phyloP scores from a whole-genome alignment of 495 filamentous ascomycete species.

The Penicillium desertorum region DNA sequence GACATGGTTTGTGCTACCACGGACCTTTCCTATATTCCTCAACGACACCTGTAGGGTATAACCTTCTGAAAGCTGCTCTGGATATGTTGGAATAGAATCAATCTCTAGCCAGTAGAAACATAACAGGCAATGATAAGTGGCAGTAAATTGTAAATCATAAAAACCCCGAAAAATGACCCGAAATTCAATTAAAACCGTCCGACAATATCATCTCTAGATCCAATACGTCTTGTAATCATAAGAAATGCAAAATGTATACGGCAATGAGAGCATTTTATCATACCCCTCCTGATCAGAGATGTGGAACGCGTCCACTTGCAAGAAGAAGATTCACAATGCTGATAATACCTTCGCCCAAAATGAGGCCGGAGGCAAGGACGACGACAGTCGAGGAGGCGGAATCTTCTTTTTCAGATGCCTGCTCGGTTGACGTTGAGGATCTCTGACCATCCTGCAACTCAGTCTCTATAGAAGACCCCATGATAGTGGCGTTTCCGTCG shows the following conservation, averaged over 20 bases:
- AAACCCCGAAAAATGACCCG: not conserved
- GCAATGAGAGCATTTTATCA: not conserved
- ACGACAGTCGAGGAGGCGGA: slow-evolving; percentile 55
- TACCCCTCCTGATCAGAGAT: slow-evolving; percentile 50
- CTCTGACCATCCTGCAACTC: not conserved
- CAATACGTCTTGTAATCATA: not conserved
- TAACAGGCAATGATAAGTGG: not conserved
- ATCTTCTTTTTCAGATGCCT: slow-evolving; percentile 43
- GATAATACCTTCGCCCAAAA: slow-evolving; percentile 89
- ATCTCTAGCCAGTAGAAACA: not conserved
- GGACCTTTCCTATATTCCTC: not conserved
- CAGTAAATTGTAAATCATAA: not conserved
- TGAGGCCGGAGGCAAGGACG: slow-evolving; percentile 72
- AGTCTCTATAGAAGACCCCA: not conserved
- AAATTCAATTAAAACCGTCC: not conserved
- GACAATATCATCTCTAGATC: not conserved
- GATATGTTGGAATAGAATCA: not conserved
- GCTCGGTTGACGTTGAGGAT: slow-evolving; percentile 12
- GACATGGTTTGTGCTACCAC: not conserved
- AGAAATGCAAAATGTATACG: not conserved
- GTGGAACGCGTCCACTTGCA: slow-evolving; percentile 76
- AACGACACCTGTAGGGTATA: not conserved
- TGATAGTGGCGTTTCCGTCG: not conserved
- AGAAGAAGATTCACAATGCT: slow-evolving; percentile 89
- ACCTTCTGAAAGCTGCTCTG: not conserved